Conservation (phyloP, 768 basidiomycete species). For the Tricholoma bakamatsutake region DNA sequence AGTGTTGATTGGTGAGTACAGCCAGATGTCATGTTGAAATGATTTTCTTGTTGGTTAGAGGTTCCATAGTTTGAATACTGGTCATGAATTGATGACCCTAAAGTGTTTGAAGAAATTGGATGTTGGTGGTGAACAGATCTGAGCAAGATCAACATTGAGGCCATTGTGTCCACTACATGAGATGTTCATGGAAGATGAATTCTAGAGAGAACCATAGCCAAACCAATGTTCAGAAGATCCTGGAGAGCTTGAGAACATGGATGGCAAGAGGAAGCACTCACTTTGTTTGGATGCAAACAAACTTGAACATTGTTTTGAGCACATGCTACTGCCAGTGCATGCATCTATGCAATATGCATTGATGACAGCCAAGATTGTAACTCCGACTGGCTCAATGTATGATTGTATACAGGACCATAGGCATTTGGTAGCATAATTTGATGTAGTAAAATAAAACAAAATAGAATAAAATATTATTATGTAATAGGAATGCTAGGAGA, state of each 20-base stretch:
- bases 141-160: background rate
- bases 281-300: background rate
- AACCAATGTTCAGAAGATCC: background rate
- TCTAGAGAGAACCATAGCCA: background rate
- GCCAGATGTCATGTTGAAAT: background rate
- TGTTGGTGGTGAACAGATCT: background rate
- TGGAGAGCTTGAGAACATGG: background rate
- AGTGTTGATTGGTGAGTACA: background rate
- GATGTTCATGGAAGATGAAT: background rate
- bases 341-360: background rate
- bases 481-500: too few species aligned
- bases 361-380: background rate
- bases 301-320: background rate
- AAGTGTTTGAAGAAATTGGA: background rate
- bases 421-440: too few species aligned
- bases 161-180: background rate
- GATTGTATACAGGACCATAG: background rate
- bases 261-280: background rate
- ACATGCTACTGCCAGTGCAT: background rate
- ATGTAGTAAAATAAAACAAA: too few species aligned
- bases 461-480: too few species aligned
- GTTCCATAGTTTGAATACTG: background rate
- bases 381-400: background rate
- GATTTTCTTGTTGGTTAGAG: background rate
- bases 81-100: background rate